phyloP scores from a whole-genome alignment of 441 rosid genomes.

The Adansonia gregorii region DNA sequence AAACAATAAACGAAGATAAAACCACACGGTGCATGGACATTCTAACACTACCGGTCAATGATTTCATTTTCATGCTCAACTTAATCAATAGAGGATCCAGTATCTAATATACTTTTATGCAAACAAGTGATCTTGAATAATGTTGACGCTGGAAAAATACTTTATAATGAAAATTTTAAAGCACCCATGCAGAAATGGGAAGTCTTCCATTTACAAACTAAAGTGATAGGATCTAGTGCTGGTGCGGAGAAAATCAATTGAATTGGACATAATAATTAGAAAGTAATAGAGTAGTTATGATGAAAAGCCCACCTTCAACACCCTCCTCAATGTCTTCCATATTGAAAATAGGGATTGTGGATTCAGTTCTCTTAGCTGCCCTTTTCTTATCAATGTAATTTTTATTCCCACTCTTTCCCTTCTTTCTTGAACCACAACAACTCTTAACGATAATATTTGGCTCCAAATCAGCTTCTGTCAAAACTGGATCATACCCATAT shows the following conservation, averaged over 20 bases:
- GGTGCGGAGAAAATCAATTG: background rate
- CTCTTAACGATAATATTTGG: slow-evolving; percentile 93
- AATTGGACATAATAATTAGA: background rate
- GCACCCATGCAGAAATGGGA: background rate
- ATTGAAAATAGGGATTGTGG: slow-evolving; percentile 92
- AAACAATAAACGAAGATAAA: slow-evolving; percentile 17
- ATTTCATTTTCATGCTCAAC: background rate
- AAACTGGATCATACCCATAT: slow-evolving; percentile 95
- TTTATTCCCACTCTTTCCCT: slow-evolving; percentile 67
- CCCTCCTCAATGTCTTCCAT: slow-evolving; percentile 99
- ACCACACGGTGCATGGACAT: background rate
- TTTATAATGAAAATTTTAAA: background rate
- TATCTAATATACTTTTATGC: background rate
- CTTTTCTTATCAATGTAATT: slow-evolving; percentile 72
- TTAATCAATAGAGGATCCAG: background rate
- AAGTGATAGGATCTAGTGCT: slow-evolving; percentile 7
- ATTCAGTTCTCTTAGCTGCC: slow-evolving; percentile 86
- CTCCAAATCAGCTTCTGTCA: slow-evolving; percentile 89
- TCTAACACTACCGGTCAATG: background rate
- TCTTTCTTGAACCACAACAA: slow-evolving; percentile 95
- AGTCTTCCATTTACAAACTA: slow-evolving; percentile 12
- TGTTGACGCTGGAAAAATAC: background rate
- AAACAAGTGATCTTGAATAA: background rate
- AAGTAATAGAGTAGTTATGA: background rate
- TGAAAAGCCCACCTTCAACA: slow-evolving; percentile 76